Evolutionary conservation across 208 protist genomes (phyloP).

Genomic region (Trypanosoma boissoni): DNA sequence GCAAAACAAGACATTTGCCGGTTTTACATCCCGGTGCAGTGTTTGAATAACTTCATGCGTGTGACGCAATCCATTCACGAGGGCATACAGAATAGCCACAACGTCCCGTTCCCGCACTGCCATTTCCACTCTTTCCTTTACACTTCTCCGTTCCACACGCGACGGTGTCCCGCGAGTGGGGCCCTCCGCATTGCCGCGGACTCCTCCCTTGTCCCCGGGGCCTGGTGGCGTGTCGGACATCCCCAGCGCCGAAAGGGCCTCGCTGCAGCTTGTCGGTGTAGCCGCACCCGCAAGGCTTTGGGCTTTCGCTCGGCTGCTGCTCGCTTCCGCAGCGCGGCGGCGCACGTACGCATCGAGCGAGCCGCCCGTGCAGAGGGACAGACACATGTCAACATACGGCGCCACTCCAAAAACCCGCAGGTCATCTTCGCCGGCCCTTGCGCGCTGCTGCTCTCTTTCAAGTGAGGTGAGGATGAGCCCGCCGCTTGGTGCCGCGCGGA

Average conservation of each 20-base stretch:
- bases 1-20: conserved; percentile 29
- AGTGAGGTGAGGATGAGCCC: not conserved
- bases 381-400: conserved; percentile 23
- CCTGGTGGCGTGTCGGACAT: too few species aligned
- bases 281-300: too few species aligned
- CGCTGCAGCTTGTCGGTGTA: too few species aligned
- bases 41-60: conserved; percentile 25
- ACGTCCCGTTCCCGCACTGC: conserved; percentile 27
- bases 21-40: conserved; percentile 29
- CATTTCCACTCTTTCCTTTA: conserved; percentile 9
- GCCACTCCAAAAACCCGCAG: conserved; percentile 3
- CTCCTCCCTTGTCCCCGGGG: too few species aligned
- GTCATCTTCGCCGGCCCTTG: not conserved
- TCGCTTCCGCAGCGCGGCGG: not conserved
- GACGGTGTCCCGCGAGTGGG: too few species aligned
- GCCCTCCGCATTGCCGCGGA: too few species aligned
- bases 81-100: conserved; percentile 32
- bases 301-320: too few species aligned
- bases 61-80: conserved; percentile 31
- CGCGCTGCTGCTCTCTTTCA: not conserved
- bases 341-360: conserved; percentile 15
- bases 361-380: conserved; percentile 24
- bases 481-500: not conserved
- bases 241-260: too few species aligned
- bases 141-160: too few species aligned